Conservation (phyloP, 139 green algal species). For the Asterochloris erici region DNA sequence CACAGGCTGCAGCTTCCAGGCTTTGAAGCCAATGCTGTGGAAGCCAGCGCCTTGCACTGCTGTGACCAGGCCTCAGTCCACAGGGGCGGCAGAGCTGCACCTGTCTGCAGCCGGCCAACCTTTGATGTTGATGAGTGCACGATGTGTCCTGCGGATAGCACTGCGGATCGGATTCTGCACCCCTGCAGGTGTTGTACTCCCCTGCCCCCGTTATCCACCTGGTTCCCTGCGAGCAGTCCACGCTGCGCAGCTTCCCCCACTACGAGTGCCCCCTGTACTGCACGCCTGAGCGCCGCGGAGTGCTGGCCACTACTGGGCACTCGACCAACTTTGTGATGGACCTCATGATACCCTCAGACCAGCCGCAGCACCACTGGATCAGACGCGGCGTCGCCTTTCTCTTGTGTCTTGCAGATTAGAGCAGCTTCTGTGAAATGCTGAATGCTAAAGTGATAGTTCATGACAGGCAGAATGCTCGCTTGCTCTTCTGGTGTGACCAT, state of each 20-base stretch:
- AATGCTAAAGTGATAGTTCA: neutral
- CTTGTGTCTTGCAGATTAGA: conserved; percentile 38
- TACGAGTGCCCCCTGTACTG: conserved; percentile 75
- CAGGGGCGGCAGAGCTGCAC: neutral
- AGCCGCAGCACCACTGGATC: conserved; percentile 61
- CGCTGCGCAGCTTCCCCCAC: conserved; percentile 36
- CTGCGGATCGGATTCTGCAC: neutral
- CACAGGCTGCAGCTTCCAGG: neutral
- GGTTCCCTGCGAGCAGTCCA: conserved; percentile 33
- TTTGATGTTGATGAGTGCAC: neutral
- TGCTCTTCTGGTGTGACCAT: too few relatives aligned
- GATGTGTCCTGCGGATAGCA: neutral
- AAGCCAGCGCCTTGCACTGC: neutral
- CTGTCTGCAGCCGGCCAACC: too few relatives aligned
- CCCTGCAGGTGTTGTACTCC: conserved; percentile 56
- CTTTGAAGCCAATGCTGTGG: neutral
- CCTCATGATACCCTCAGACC: conserved; percentile 50
- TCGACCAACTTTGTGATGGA: conserved; percentile 76
- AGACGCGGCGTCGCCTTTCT: conserved; percentile 61
- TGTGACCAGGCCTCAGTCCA: neutral
- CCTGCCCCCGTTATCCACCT: conserved; percentile 60
- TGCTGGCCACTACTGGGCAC: conserved; percentile 72
- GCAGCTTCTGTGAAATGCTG: neutral
- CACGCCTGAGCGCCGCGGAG: conserved; percentile 59
- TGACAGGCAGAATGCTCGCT: too few relatives aligned